Conservation (phyloP, 345 rosid species). For the Moringa oleifera region DNA sequence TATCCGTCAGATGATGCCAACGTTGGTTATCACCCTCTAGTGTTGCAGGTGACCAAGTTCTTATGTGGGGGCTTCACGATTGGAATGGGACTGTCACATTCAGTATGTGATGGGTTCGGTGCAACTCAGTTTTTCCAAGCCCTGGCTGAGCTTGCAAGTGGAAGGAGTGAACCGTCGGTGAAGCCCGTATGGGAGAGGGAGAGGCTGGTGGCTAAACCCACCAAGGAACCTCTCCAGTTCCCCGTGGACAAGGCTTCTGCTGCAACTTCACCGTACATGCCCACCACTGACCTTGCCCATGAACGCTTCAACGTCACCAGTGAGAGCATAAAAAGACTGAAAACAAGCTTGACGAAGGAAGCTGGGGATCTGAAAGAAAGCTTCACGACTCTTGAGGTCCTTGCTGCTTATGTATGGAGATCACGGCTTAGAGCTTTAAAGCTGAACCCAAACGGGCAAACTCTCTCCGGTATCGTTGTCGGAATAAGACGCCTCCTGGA, state of each 20-base stretch:
- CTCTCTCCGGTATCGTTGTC: constrained; percentile 27
- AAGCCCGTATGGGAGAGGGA: constrained; percentile 54
- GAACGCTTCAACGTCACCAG: constrained; percentile 29
- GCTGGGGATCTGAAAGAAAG: constrained; percentile 4
- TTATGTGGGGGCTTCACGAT: constrained; percentile 54
- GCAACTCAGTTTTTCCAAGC: constrained; percentile 48
- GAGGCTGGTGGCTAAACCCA: background rate
- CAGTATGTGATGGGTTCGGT: constrained; percentile 55
- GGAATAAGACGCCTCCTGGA: constrained; percentile 34
- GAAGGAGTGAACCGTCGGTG: constrained; percentile 31
- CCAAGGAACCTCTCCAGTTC: background rate
- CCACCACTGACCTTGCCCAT: constrained; percentile 30
- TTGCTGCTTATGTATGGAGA: constrained; percentile 48
- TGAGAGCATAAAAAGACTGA: constrained; percentile 32
- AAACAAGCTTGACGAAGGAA: constrained; percentile 18
- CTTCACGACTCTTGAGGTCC: constrained; percentile 44
- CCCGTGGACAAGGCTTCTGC: background rate
- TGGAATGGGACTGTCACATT: constrained; percentile 53
- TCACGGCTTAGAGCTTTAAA: constrained; percentile 43
- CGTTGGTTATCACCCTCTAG: constrained; percentile 27
- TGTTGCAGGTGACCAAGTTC: constrained; percentile 46
- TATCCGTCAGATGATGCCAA: constrained; percentile 17
- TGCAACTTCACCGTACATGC: constrained; percentile 39
- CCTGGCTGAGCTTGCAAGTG: constrained; percentile 36
- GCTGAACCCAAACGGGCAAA: constrained; percentile 32